Conservation (phyloP, 768 basidiomycete genomes). For the Glaciozyma martinii region DNA sequence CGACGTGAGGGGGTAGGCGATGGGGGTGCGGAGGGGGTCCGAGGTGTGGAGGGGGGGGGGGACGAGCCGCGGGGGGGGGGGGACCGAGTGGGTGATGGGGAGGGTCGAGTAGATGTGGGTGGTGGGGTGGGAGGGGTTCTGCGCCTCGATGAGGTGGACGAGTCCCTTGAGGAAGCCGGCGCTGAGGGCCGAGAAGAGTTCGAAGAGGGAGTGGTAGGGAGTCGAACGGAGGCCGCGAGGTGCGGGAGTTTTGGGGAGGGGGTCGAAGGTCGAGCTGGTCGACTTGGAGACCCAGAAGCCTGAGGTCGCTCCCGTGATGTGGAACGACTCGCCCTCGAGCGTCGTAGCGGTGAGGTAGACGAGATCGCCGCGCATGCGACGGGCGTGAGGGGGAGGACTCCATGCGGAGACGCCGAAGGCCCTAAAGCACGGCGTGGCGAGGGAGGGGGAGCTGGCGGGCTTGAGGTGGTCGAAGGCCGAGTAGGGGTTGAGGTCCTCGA, state of each 20-base stretch:
- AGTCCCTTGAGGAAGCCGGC: constrained; percentile 39
- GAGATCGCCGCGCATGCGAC: constrained; percentile 42
- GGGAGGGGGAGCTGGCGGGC: constrained; percentile 9
- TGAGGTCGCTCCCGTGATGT: constrained; percentile 41
- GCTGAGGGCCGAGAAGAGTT: constrained; percentile 42
- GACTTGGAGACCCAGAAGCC: constrained; percentile 43
- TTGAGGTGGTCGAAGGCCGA: constrained; percentile 15
- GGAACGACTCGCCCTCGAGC: constrained; percentile 43
- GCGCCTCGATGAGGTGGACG: constrained; percentile 19
- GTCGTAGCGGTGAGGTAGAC: constrained; percentile 43
- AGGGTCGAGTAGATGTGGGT: constrained; percentile 38
- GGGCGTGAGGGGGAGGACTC: constrained; percentile 44
- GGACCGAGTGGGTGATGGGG: constrained; percentile 41
- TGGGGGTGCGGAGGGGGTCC: constrained; percentile 42
- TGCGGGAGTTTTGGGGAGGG: constrained; percentile 37
- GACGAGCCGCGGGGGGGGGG: constrained; percentile 43
- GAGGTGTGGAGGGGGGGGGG: constrained; percentile 36
- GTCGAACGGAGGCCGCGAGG: constrained; percentile 32
- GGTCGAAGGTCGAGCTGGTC: constrained; percentile 41
- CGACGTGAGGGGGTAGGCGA: constrained; percentile 43
- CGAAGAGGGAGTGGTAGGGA: constrained; percentile 41
- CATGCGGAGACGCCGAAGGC: constrained; percentile 42
- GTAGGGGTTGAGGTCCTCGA: constrained; percentile 22
- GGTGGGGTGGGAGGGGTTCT: constrained; percentile 19
- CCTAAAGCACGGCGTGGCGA: constrained; percentile 34